These are phyloP conservation scores for rapeseed (Brassica napus) DNA, from an alignment of 345 rosid genomes.

Conservation along the genomic window DNA sequence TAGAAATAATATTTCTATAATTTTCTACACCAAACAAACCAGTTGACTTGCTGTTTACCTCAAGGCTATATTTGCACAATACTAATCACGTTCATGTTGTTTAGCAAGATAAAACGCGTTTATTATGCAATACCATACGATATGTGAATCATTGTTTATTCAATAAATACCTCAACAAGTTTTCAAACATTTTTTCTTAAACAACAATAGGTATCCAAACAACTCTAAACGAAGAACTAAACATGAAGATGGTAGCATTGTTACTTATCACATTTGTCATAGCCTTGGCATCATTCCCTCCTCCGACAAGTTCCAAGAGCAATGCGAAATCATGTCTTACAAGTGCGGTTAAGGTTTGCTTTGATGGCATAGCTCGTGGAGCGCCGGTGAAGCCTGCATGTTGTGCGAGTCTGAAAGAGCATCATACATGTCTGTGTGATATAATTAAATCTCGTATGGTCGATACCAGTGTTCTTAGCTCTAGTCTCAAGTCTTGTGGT, in stretches of 20 bases:
- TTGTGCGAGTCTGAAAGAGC: conserved; percentile 11
- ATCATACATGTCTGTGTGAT: conserved; percentile 26
- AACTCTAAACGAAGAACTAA: background rate
- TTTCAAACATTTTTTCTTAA: background rate
- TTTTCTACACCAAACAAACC: background rate
- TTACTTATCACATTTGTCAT: conserved; percentile 11
- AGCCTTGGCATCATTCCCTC: background rate
- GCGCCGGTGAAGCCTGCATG: background rate
- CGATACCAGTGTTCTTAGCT: background rate
- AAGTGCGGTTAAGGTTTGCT: conserved; percentile 4
- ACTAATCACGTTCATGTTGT: background rate
- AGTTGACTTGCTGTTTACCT: background rate
- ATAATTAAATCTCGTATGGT: background rate
- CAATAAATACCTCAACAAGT: conserved; percentile 6
- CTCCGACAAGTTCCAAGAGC: background rate
- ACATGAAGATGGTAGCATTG: conserved; percentile 22
- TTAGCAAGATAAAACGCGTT: background rate
- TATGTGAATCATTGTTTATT: background rate
- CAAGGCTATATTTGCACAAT: background rate
- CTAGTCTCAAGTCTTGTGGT: conserved; percentile 21
- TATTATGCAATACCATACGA: conserved; percentile 1
- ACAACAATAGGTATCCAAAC: background rate
- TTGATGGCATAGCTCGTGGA: background rate
- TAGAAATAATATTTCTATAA: background rate
- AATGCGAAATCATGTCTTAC: conserved; percentile 9